These are phyloP conservation scores for Debaryomyces sp. DNA, from an alignment of 1,139 yeast species.

Conservation along the genomic window DNA sequence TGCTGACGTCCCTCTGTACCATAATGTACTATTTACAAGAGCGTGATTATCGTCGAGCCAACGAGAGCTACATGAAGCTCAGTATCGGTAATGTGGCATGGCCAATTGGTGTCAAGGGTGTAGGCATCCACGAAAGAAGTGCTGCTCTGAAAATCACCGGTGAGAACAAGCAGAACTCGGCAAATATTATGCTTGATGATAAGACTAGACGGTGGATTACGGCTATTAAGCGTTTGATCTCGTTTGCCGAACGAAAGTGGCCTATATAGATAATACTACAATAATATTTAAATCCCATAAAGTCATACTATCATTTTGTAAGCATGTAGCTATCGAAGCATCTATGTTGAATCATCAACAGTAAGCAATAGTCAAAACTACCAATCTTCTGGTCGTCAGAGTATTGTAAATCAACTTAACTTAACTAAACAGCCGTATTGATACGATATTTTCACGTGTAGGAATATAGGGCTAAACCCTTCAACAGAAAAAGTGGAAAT, in stretches of 20 bases:
- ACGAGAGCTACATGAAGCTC: conserved; percentile 70
- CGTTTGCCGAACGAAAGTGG: conserved; percentile 30
- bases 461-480: conserved; percentile 4
- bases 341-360: too few relatives aligned
- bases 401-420: background rate
- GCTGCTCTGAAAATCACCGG: conserved; percentile 48
- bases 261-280: background rate
- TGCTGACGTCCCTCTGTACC: conserved; percentile 62
- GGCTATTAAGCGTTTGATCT: conserved; percentile 69
- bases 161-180: conserved; percentile 44
- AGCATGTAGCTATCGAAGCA: too few relatives aligned
- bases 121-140: conserved; percentile 81
- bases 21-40: conserved; percentile 62
- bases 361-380: too few relatives aligned
- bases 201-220: conserved; percentile 77
- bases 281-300: background rate
- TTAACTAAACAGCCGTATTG: background rate
- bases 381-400: too few relatives aligned
- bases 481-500: background rate
- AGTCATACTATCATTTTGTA: background rate
- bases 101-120: conserved; percentile 85
- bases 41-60: conserved; percentile 55
- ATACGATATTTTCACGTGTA: conserved; percentile 5
- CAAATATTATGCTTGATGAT: conserved; percentile 82
- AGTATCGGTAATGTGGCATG: conserved; percentile 90